Conservation (phyloP, 2,329 filamentous ascomycete genomes). For the Exophiala viscosa region DNA sequence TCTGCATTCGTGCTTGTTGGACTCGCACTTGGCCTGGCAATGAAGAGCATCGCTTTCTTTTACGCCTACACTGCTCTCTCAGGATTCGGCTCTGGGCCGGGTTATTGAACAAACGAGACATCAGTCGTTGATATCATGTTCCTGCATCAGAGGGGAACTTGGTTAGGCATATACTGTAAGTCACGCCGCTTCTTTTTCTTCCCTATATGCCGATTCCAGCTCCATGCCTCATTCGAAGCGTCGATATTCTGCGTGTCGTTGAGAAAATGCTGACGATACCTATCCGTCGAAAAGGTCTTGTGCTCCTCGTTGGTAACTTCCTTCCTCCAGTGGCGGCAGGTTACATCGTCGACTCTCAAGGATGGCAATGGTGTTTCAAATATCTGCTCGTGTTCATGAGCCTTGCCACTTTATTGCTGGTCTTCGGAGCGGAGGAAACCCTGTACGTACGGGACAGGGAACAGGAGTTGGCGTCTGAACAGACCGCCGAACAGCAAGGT, state of each 20-base stretch:
- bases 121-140: background rate
- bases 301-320: background rate
- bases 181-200: too few species aligned
- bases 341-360: conserved; percentile 33
- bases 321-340: conserved; percentile 33
- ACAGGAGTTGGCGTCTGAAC: too few species aligned
- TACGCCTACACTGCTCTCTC: conserved; percentile 1
- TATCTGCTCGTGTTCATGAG: background rate
- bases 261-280: too few species aligned
- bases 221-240: too few species aligned
- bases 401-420: background rate
- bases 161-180: background rate
- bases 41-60: background rate
- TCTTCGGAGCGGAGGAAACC: background rate
- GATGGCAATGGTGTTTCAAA: conserved; percentile 38
- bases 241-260: too few species aligned
- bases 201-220: too few species aligned
- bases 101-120: conserved; percentile 20
- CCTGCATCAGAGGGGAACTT: background rate
- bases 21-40: background rate
- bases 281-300: too few species aligned
- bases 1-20: background rate
- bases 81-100: background rate
- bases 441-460: background rate
- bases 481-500: too few species aligned